Evolutionary conservation across 148 eudicot species (phyloP).

Genomic region (Vaccinium corymbosum): DNA sequence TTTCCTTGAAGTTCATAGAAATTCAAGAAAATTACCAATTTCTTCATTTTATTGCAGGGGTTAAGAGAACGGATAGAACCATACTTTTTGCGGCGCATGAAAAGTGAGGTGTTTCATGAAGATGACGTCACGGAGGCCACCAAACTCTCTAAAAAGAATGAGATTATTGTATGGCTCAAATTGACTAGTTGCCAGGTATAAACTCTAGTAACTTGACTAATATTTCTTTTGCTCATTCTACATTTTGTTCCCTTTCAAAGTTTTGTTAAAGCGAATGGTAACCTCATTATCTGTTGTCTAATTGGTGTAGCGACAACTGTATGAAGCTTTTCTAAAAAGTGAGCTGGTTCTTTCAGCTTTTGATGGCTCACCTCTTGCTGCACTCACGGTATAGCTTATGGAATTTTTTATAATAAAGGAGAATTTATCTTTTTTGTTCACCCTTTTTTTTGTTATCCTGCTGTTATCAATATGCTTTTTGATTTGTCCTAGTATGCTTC

Average conservation of each 20-base stretch:
- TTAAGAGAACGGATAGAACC: conserved; percentile 88
- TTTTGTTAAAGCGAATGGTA: conserved; percentile 3
- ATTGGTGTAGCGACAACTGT: conserved; percentile 68
- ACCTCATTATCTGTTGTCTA: conserved; percentile 14
- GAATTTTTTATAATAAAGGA: not conserved
- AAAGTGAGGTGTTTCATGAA: conserved; percentile 78
- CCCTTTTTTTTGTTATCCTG: no score
- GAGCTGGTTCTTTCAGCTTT: conserved; percentile 94
- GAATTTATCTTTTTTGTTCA: not conserved
- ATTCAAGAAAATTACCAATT: not conserved
- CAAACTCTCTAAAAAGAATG: conserved; percentile 81
- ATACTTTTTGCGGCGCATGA: conserved; percentile 85
- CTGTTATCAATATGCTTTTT: not conserved
- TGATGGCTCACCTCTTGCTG: conserved; percentile 98
- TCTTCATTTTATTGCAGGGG: conserved; percentile 36
- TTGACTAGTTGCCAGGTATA: conserved; percentile 78
- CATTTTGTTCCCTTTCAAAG: not conserved
- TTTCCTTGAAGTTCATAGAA: not conserved
- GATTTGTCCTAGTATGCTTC: not conserved
- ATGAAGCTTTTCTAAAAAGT: conserved; percentile 93
- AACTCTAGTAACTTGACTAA: no score
- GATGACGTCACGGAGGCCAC: conserved; percentile 35
- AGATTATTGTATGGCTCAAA: conserved; percentile 85
- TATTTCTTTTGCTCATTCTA: not conserved
- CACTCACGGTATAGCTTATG: conserved; percentile 67